Conservation (phyloP, 2,329 filamentous ascomycete genomes). For the Fusarium liriodendri region DNA sequence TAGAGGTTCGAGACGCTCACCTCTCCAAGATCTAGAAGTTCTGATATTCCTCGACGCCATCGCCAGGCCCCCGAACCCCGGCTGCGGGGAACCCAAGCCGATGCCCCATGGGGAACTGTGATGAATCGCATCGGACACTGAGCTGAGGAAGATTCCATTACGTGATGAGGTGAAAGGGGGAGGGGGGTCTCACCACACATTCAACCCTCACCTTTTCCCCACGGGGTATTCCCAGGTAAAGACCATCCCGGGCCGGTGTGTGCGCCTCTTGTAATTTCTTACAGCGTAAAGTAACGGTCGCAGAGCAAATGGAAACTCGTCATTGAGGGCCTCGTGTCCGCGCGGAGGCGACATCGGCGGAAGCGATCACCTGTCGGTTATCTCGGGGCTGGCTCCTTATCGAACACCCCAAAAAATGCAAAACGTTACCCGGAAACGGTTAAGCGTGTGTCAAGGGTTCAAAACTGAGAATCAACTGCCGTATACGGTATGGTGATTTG, state of each 20-base stretch:
- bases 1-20: not conserved
- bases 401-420: slow-evolving; percentile 23
- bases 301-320: not conserved
- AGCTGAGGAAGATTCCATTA: slow-evolving; percentile 28
- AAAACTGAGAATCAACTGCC: slow-evolving; percentile 38
- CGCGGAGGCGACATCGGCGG: not conserved
- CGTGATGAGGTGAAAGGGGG: slow-evolving; percentile 22
- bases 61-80: not conserved
- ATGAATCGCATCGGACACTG: slow-evolving; percentile 3
- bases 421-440: slow-evolving; percentile 34
- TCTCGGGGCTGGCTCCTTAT: slow-evolving; percentile 37
- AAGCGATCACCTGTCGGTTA: slow-evolving; percentile 25
- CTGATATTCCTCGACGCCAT: not conserved
- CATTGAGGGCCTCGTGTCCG: not conserved
- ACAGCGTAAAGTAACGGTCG: not conserved
- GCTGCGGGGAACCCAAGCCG: slow-evolving; percentile 27
- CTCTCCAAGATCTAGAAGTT: not conserved
- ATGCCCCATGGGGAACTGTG: slow-evolving; percentile 32
- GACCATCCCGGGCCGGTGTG: slow-evolving; percentile 22
- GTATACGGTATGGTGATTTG: slow-evolving; percentile 19
- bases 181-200: not conserved
- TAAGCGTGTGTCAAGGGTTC: slow-evolving; percentile 19
- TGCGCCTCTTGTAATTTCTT: not conserved
- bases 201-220: slow-evolving; percentile 11
- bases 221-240: slow-evolving; percentile 19